These are phyloP conservation scores for Coniferiporia weirii DNA, from an alignment of 1,284 basidiomycete species.

Conservation along the genomic window DNA sequence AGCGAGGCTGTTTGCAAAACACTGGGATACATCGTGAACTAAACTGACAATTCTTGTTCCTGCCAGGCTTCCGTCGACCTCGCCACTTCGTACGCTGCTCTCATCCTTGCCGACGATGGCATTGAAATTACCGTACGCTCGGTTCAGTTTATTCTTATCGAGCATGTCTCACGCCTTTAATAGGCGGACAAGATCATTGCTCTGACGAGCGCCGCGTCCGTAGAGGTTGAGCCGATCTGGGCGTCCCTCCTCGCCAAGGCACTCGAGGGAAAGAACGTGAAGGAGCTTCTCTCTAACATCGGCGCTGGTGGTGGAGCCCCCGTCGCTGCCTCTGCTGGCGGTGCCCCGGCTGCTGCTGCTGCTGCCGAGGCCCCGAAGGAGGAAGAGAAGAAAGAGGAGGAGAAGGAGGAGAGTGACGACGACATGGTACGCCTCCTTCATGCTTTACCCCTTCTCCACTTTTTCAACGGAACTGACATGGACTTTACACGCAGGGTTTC, in stretches of 20 bases:
- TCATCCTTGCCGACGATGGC: slow-evolving; percentile 95
- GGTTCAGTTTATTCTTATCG: too few species aligned
- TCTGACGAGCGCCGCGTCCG: slow-evolving; percentile 76
- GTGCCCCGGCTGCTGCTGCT: slow-evolving; percentile 55
- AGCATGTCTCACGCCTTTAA: slow-evolving; percentile 32
- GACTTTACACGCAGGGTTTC: slow-evolving; percentile 52
- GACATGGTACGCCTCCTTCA: slow-evolving; percentile 75
- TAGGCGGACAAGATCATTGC: slow-evolving; percentile 90
- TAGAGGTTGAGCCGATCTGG: slow-evolving; percentile 97
- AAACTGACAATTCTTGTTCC: neutral
- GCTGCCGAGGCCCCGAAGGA: slow-evolving; percentile 65
- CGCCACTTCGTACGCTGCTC: slow-evolving; percentile 86
- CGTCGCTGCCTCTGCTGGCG: slow-evolving; percentile 51
- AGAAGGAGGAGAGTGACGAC: slow-evolving; percentile 88
- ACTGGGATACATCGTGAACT: neutral
- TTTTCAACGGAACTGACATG: slow-evolving; percentile 13
- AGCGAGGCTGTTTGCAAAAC: neutral
- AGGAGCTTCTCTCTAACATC: slow-evolving; percentile 90
- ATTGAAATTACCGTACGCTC: slow-evolving; percentile 86
- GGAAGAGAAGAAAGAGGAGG: slow-evolving; percentile 68
- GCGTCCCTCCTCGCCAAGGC: slow-evolving; percentile 95
- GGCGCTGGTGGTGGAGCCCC: slow-evolving; percentile 80
- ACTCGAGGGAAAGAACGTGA: slow-evolving; percentile 96
- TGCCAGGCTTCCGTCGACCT: slow-evolving; percentile 46
- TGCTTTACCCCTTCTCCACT: neutral